Percentiles rank a stretch among this genome's conserved stretches.
Conservation (phyloP, 1,284 basidiomycete species). For the Trametes pubescens region DNA sequence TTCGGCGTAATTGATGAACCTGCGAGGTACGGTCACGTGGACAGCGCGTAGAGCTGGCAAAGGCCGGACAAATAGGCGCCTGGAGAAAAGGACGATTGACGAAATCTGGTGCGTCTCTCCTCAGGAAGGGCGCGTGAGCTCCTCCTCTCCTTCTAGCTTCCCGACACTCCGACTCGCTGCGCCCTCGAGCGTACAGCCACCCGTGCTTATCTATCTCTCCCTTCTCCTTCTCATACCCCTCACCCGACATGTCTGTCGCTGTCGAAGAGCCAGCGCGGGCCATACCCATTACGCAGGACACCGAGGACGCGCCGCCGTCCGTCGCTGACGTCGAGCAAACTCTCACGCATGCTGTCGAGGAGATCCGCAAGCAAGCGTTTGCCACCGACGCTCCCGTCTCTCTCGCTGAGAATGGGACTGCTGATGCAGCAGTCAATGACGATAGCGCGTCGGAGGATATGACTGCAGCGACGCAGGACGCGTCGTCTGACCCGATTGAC, state of each 20-base stretch:
- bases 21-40: constrained; percentile 33
- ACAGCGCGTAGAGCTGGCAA: constrained; percentile 29
- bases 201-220: constrained; percentile 28
- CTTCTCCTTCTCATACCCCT: constrained; percentile 28
- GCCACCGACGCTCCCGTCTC: constrained; percentile 17
- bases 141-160: constrained; percentile 22
- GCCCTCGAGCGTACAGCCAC: constrained; percentile 24
- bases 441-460: constrained; percentile 8
- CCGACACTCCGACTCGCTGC: constrained; percentile 15
- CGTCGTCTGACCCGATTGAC: constrained; percentile 3
- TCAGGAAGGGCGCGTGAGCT: constrained; percentile 33
- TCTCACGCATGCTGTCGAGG: constrained; percentile 15
- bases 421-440: constrained; percentile 6
- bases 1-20: not conserved
- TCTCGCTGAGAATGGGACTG: constrained; percentile 6
- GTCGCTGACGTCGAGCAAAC: constrained; percentile 23
- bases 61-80: constrained; percentile 19
- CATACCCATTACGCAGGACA: constrained; percentile 25
- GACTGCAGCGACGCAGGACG: constrained; percentile 8
- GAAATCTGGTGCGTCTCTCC: constrained; percentile 30
- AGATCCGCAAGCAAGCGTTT: constrained; percentile 19
- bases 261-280: constrained; percentile 35
- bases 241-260: constrained; percentile 40
- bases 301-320: constrained; percentile 19
- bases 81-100: constrained; percentile 32